Conservation (phyloP, 345 rosid species). For the Acer campestre region DNA sequence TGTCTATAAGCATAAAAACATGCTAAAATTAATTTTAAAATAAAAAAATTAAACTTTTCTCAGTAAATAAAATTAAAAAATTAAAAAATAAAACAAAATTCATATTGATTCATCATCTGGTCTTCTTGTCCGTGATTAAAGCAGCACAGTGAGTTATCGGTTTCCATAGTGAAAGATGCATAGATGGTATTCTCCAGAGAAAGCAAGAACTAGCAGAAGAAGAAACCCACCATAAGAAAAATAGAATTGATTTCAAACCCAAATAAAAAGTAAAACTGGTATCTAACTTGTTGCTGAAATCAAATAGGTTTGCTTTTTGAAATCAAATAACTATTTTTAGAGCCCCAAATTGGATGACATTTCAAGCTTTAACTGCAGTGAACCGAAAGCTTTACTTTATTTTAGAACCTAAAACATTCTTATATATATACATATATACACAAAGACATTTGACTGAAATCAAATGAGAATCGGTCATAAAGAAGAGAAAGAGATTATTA, state of each 20-base stretch:
- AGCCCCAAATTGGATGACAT: constrained; percentile 11
- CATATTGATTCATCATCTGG: constrained; percentile 40
- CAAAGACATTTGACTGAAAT: constrained; percentile 20
- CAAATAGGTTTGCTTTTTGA: constrained; percentile 26
- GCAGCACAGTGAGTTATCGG: constrained; percentile 82
- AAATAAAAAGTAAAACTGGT: constrained; percentile 25
- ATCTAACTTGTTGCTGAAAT: constrained; percentile 26
- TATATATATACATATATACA: constrained; percentile 28
- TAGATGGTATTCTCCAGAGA: constrained; percentile 31
- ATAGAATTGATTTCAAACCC: constrained; percentile 28
- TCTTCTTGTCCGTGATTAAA: constrained; percentile 66
- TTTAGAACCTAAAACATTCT: constrained; percentile 35
- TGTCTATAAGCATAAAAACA: too few relatives aligned
- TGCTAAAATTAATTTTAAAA: too few relatives aligned
- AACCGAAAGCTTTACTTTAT: constrained; percentile 30
- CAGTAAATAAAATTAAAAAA: too few relatives aligned
- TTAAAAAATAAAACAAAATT: too few relatives aligned
- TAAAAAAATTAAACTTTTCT: too few relatives aligned
- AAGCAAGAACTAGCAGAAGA: too few relatives aligned
- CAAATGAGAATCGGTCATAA: constrained; percentile 33
- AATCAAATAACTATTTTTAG: background rate
- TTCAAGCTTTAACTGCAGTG: constrained; percentile 18
- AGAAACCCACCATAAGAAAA: constrained; percentile 2
- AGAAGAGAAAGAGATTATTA: constrained; percentile 23
- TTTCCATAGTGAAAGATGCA: constrained; percentile 91